phyloP scores from a whole-genome alignment of 1,139 yeast genomes.

The Sugiyamaella neomexicana region DNA sequence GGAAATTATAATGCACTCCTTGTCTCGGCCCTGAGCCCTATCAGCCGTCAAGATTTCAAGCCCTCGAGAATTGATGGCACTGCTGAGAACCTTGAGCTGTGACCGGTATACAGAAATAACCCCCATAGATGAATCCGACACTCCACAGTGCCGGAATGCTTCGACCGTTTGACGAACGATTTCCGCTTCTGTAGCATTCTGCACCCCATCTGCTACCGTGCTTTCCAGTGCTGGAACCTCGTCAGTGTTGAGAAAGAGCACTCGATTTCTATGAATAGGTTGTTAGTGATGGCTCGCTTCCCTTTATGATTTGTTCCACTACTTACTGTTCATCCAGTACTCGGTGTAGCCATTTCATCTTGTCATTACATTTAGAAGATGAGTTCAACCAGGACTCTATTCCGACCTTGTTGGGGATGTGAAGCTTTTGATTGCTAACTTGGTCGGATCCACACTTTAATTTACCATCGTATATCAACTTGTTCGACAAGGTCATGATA shows the following conservation, averaged over 20 bases:
- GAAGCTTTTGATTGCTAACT: conserved; percentile 60
- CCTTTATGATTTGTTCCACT: too few relatives aligned
- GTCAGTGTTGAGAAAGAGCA: conserved; percentile 80
- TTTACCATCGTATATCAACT: conserved; percentile 70
- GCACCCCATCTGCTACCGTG: conserved; percentile 61
- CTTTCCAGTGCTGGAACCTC: conserved; percentile 59
- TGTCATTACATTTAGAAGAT: background rate
- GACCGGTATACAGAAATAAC: conserved; percentile 87
- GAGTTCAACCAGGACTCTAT: conserved; percentile 23
- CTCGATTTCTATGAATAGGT: conserved; percentile 45
- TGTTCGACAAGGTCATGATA: conserved; percentile 80
- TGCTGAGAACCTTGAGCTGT: conserved; percentile 48
- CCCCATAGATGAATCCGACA: conserved; percentile 62
- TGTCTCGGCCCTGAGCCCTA: conserved; percentile 94
- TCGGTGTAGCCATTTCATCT: conserved; percentile 47
- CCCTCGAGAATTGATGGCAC: conserved; percentile 35
- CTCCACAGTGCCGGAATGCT: conserved; percentile 61
- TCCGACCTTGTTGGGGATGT: conserved; percentile 45
- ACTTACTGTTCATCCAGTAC: conserved; percentile 45
- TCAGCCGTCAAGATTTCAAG: conserved; percentile 91
- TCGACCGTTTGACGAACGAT: conserved; percentile 63
- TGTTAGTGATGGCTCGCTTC: background rate
- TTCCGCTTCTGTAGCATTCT: conserved; percentile 70
- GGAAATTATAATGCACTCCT: conserved; percentile 84
- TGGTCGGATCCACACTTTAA: conserved; percentile 69